Percentiles rank a stretch among this genome's conserved stretches.
These are phyloP conservation scores for Apiotrichum gracile DNA, from an alignment of 1,284 basidiomycete genomes.

Conservation along the genomic window DNA sequence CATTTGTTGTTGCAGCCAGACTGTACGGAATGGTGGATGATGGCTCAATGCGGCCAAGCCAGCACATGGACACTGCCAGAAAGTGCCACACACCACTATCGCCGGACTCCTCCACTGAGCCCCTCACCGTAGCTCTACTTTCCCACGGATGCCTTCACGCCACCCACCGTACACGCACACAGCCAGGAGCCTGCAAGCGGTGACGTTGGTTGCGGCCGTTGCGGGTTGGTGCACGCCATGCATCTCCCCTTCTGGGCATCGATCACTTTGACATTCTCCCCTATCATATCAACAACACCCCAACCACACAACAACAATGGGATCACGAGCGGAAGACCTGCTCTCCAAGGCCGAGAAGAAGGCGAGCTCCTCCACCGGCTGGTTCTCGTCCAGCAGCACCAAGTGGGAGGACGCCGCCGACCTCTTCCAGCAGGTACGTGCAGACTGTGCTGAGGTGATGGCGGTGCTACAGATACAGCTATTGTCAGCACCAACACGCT, in stretches of 20 bases:
- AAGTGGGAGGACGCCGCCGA: conserved; percentile 93
- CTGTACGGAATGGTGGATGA: too few relatives aligned
- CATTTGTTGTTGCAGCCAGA: too few relatives aligned
- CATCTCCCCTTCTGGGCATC: not conserved
- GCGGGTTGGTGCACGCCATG: not conserved
- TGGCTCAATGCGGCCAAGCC: too few relatives aligned
- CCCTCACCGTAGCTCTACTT: too few relatives aligned
- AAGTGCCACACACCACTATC: too few relatives aligned
- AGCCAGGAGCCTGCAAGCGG: not conserved
- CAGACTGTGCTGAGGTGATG: too few relatives aligned
- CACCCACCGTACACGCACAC: not conserved
- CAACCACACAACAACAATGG: conserved; percentile 21
- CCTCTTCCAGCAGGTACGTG: conserved; percentile 55
- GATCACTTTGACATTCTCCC: not conserved
- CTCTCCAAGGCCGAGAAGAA: conserved; percentile 90
- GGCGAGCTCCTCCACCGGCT: conserved; percentile 67
- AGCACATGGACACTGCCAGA: too few relatives aligned
- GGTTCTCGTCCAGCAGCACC: conserved; percentile 72
- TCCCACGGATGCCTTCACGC: not conserved
- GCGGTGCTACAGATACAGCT: too few relatives aligned
- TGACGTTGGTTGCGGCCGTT: not conserved
- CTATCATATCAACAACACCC: too few relatives aligned
- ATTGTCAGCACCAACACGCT: too few relatives aligned
- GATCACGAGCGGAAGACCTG: conserved; percentile 50
- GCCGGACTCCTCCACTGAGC: too few relatives aligned